phyloP scores from a whole-genome alignment of 2,329 filamentous ascomycete genomes.

The Aureobasidium sp. region DNA sequence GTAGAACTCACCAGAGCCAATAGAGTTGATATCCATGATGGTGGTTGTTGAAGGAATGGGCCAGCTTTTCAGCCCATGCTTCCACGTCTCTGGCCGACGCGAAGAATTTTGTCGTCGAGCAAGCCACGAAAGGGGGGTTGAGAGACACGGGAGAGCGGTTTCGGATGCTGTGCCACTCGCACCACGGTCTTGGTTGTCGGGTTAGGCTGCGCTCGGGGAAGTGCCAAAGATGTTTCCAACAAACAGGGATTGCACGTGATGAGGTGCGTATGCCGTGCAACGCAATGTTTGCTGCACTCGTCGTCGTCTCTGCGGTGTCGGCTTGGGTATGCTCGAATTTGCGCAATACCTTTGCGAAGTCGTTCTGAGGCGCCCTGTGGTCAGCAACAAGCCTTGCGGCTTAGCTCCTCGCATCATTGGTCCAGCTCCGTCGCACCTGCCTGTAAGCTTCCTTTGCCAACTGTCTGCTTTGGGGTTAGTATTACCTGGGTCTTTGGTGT shows the following conservation, averaged over 20 bases:
- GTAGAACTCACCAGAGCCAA: neutral
- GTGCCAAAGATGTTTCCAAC: slow-evolving; percentile 2
- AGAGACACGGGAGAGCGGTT: slow-evolving; percentile 8
- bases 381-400: slow-evolving; percentile 2
- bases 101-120: slow-evolving; percentile 6
- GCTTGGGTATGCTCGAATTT: neutral
- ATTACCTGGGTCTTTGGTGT: neutral
- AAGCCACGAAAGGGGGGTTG: neutral
- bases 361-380: neutral
- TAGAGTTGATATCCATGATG: slow-evolving; percentile 4
- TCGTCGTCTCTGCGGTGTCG: neutral
- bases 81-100: neutral
- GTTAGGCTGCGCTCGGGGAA: slow-evolving; percentile 3
- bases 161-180: slow-evolving; percentile 2
- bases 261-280: neutral
- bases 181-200: neutral
- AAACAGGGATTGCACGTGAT: slow-evolving; percentile 12
- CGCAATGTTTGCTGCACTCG: neutral
- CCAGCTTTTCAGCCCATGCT: slow-evolving; percentile 13
- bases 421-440: neutral
- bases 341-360: neutral
- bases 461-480: neutral
- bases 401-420: neutral
- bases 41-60: neutral
- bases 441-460: neutral